phyloP scores from a whole-genome alignment of 2,329 filamentous ascomycete species.

The Coleophoma crateriformis region DNA sequence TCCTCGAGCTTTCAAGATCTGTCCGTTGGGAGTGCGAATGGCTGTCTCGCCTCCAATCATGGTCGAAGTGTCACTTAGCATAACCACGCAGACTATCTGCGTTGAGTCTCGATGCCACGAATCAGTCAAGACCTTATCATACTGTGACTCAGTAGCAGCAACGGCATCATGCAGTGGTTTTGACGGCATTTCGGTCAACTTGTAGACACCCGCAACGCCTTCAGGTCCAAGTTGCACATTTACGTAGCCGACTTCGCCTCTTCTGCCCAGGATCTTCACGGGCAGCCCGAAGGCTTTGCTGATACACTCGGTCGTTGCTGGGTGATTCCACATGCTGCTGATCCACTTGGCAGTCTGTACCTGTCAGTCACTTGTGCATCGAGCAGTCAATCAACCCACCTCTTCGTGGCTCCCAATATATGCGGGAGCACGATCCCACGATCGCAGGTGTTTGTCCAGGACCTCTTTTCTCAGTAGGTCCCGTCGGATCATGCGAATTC shows the following conservation, averaged over 20 bases:
- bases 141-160: neutral
- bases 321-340: conserved; percentile 8
- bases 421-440: conserved; percentile 7
- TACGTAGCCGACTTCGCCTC: conserved; percentile 8
- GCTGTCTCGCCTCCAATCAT: conserved; percentile 50
- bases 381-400: neutral
- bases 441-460: conserved; percentile 6
- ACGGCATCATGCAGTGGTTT: neutral
- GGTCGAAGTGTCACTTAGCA: conserved; percentile 34
- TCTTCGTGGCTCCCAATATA: conserved; percentile 5
- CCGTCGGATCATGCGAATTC: conserved; percentile 5
- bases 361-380: neutral
- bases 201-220: conserved; percentile 5
- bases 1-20: conserved; percentile 30
- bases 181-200: conserved; percentile 6
- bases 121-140: conserved; percentile 11
- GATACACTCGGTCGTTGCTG: conserved; percentile 4
- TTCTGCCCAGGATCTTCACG: conserved; percentile 4
- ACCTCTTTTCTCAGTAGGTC: conserved; percentile 8
- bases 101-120: conserved; percentile 40
- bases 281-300: conserved; percentile 9
- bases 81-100: conserved; percentile 39
- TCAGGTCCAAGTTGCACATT: conserved; percentile 9
- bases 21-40: conserved; percentile 40
- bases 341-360: conserved; percentile 6